A percentile compares a stretch with the other conserved stretches of the same genome.
Evolutionary conservation across 805 yeast species (phyloP).

Genomic region (Cyberlindnera maritima): DNA sequence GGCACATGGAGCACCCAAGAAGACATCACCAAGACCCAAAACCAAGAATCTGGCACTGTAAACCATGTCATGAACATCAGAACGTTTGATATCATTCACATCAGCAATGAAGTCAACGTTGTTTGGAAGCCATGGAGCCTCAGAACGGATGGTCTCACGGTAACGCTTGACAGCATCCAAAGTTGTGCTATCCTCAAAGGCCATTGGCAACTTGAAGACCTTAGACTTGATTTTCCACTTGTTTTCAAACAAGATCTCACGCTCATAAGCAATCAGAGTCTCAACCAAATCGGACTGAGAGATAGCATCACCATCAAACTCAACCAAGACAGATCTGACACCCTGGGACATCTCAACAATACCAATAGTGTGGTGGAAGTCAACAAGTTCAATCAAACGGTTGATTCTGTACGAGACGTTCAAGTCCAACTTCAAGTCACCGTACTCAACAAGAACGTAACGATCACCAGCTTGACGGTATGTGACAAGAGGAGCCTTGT

Average conservation of each 20-base stretch:
- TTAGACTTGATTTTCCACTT: constrained; percentile 88
- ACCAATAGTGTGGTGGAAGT: constrained; percentile 64
- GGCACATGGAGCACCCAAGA: constrained; percentile 97
- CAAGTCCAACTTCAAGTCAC: constrained; percentile 83
- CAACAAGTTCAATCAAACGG: constrained; percentile 72
- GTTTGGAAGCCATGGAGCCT: constrained; percentile 98
- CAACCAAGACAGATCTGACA: constrained; percentile 90
- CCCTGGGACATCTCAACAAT: constrained; percentile 96
- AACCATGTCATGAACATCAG: constrained; percentile 76
- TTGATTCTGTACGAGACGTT: constrained; percentile 83
- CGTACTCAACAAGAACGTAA: constrained; percentile 88
- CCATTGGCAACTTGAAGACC: constrained; percentile 86
- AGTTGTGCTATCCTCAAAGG: constrained; percentile 90
- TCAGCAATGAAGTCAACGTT: constrained; percentile 93
- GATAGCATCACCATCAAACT: constrained; percentile 64
- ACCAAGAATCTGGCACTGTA: constrained; percentile 90
- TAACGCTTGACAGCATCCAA: constrained; percentile 88
- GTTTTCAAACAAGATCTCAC: constrained; percentile 67
- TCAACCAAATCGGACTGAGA: constrained; percentile 61
- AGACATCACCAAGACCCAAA: constrained; percentile 94
- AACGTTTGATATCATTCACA: constrained; percentile 77
- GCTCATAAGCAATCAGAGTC: constrained; percentile 70
- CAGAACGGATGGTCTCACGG: constrained; percentile 86
- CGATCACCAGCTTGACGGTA: constrained; percentile 98
- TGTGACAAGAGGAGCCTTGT: constrained; percentile 64